A percentile compares a stretch with the other conserved stretches of the same genome.
Conservation (phyloP, 2,329 filamentous ascomycete genomes). For the Fusarium mundagurra region DNA sequence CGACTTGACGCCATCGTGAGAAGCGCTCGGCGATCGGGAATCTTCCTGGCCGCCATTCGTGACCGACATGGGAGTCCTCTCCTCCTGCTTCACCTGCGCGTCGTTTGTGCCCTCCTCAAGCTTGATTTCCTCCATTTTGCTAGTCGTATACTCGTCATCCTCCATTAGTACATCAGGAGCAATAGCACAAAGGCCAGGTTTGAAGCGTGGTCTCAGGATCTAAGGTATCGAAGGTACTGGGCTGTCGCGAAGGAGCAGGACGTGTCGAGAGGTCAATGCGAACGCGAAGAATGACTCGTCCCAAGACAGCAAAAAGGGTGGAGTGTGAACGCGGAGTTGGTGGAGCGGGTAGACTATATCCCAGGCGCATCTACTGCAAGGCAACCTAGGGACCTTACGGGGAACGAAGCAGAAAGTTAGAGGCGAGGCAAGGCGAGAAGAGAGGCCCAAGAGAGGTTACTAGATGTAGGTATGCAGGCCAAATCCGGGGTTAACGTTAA, state of each 20-base stretch:
- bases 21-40: constrained; percentile 53
- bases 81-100: constrained; percentile 53
- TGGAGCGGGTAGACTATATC: constrained; percentile 37
- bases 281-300: constrained; percentile 36
- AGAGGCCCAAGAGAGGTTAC: constrained; percentile 7
- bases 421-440: constrained; percentile 12
- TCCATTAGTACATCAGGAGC: constrained; percentile 49
- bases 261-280: constrained; percentile 28
- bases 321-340: constrained; percentile 40
- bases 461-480: constrained; percentile 23
- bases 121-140: constrained; percentile 57
- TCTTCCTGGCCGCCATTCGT: constrained; percentile 41
- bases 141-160: constrained; percentile 53
- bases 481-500: constrained; percentile 20
- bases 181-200: constrained; percentile 20
- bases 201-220: background rate
- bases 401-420: constrained; percentile 24
- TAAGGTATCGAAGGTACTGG: constrained; percentile 3
- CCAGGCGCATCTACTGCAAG: constrained; percentile 32
- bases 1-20: constrained; percentile 57
- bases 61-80: constrained; percentile 52
- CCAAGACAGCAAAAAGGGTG: constrained; percentile 40
- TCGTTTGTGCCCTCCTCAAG: constrained; percentile 55
- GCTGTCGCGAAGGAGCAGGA: constrained; percentile 19
- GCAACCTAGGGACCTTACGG: constrained; percentile 10